A percentile compares a stretch with the other conserved stretches of the same genome.
These are phyloP conservation scores for Chlorella sp. DNA, from an alignment of 139 green algal species.

Conservation along the genomic window DNA sequence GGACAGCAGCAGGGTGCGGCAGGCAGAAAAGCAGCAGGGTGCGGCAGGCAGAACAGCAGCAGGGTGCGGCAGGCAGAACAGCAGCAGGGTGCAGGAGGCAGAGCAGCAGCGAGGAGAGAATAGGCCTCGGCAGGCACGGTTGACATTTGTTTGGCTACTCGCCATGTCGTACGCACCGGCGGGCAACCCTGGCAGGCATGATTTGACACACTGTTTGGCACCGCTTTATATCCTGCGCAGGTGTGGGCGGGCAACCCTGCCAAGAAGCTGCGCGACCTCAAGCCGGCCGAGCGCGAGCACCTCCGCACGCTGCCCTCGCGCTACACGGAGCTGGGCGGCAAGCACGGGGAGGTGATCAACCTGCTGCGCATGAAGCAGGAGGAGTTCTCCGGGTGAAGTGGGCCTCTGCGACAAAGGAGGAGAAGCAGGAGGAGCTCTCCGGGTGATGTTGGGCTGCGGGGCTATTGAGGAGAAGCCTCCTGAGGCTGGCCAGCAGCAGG, in stretches of 20 bases:
- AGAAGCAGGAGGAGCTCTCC: no score
- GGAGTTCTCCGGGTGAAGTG: conserved; percentile 6
- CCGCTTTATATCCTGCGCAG: background rate
- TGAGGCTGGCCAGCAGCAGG: no score
- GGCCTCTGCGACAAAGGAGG: no score
- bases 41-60: background rate
- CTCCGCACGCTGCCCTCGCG: conserved; percentile 44
- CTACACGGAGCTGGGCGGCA: conserved; percentile 39
- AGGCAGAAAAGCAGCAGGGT: background rate
- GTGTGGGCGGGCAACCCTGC: conserved; percentile 79
- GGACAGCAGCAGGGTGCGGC: background rate
- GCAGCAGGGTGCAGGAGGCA: background rate
- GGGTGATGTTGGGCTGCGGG: no score
- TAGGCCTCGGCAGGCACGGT: no score
- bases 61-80: background rate
- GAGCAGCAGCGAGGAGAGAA: no score
- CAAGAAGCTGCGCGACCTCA: conserved; percentile 74
- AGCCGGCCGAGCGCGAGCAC: conserved; percentile 75
- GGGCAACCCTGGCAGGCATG: background rate
- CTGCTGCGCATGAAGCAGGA: conserved; percentile 24
- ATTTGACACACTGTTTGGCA: background rate
- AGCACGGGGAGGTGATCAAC: conserved; percentile 42
- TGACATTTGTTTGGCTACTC: no score
- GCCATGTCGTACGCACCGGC: no score
- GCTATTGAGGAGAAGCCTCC: no score